These are phyloP conservation scores for Fraxinus quadrangulata DNA, from an alignment of 257 asterid species.

Conservation along the genomic window DNA sequence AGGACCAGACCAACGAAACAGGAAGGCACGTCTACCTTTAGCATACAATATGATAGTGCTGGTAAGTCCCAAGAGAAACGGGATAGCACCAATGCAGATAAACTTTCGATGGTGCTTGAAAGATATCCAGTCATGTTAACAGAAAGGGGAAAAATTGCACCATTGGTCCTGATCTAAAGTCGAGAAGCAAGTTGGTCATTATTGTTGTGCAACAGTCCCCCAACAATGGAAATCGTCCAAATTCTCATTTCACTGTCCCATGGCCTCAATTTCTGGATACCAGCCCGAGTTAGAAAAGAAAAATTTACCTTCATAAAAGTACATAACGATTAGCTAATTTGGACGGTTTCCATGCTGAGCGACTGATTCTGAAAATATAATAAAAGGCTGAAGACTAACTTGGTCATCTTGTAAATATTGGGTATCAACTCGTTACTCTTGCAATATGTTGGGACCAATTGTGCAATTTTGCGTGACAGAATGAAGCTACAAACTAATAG, in stretches of 20 bases:
- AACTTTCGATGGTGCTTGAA: background rate
- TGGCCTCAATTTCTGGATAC: background rate
- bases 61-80: background rate
- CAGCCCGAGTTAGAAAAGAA: background rate
- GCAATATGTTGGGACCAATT: background rate
- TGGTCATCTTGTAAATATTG: background rate
- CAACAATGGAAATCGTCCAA: too few species aligned
- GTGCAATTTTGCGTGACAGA: background rate
- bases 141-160: background rate
- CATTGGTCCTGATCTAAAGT: background rate
- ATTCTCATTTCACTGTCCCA: background rate
- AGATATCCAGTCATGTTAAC: background rate
- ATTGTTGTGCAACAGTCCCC: too few species aligned
- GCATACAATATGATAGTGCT: background rate
- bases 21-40: constrained; percentile 53
- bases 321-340: background rate
- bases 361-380: background rate
- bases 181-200: background rate
- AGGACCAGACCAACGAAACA: constrained; percentile 51
- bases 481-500: background rate
- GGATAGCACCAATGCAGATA: background rate
- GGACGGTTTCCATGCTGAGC: background rate
- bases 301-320: background rate
- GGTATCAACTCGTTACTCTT: background rate
- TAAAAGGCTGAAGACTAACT: background rate